These are phyloP conservation scores for Vitis cinerea DNA, from an alignment of 164 flowering plant genomes.

Conservation along the genomic window DNA sequence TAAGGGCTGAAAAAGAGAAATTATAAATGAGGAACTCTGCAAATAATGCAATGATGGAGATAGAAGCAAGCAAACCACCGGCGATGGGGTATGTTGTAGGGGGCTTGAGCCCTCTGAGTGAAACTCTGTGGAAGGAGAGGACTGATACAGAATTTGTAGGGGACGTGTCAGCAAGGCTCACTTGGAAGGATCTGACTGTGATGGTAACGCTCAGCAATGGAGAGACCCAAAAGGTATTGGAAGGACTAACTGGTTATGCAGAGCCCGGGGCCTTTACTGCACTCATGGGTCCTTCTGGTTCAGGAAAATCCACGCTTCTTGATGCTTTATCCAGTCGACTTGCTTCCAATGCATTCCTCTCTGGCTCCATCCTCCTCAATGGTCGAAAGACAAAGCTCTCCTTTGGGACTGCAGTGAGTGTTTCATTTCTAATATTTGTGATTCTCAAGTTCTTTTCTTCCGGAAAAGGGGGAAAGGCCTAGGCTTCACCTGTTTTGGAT, in stretches of 20 bases:
- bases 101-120: constrained; percentile 80
- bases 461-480: too few relatives aligned
- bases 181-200: constrained; percentile 90
- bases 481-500: too few relatives aligned
- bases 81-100: constrained; percentile 35
- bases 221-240: constrained; percentile 70
- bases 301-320: constrained; percentile 87
- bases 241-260: constrained; percentile 77
- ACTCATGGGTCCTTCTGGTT: constrained; percentile 96
- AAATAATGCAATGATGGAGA: constrained; percentile 45
- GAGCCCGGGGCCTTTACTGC: constrained; percentile 81
- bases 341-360: constrained; percentile 83
- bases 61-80: constrained; percentile 43
- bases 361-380: constrained; percentile 77
- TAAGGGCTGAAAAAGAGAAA: not conserved
- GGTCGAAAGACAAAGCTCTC: constrained; percentile 86
- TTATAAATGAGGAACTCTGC: constrained; percentile 9
- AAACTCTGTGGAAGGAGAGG: constrained; percentile 75
- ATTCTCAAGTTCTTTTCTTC: not conserved
- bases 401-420: constrained; percentile 83
- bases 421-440: not conserved
- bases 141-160: constrained; percentile 50
- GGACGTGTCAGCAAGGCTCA: constrained; percentile 79
- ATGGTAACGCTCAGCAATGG: constrained; percentile 65
- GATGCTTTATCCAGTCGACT: constrained; percentile 88